Conservation (phyloP, 2,329 filamentous ascomycete species). For the Pseudogymnoascus sp. region DNA sequence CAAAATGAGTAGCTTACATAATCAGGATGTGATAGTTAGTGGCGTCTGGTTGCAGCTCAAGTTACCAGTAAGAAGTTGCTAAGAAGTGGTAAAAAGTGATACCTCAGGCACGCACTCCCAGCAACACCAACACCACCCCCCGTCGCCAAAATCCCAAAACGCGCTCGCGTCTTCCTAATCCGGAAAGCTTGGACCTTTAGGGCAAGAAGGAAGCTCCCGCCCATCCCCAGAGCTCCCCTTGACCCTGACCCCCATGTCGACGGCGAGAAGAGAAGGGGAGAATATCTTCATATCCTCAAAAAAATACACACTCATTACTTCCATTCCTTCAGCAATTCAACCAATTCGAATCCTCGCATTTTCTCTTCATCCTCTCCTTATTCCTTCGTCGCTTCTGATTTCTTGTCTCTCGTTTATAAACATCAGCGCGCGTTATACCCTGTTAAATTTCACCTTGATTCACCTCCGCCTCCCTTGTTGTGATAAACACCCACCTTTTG, state of each 20-base stretch:
- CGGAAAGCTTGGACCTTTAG: background rate
- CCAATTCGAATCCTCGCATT: background rate
- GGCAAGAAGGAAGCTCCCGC: background rate
- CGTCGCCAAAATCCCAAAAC: background rate
- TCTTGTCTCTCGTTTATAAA: slow-evolving; percentile 2
- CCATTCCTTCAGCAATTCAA: background rate
- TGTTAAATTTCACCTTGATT: background rate
- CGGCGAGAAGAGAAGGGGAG: background rate
- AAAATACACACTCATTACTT: background rate
- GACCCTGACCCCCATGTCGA: background rate
- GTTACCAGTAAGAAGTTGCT: background rate
- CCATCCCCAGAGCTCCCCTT: background rate
- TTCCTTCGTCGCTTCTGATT: background rate
- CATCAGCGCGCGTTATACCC: background rate
- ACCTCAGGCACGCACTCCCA: background rate
- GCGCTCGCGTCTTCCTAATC: background rate
- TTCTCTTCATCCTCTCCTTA: background rate
- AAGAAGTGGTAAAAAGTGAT: background rate
- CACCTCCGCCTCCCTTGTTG: background rate
- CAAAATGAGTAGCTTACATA: background rate
- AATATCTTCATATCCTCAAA: background rate
- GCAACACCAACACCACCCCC: background rate
- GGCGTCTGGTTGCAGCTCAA: background rate
- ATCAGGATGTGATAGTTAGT: background rate
- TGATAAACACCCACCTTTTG: background rate